Base-by-base conservation (phyloP, 2,329 filamentous ascomycete genomes). In the Clarireedia sp. region DNA sequence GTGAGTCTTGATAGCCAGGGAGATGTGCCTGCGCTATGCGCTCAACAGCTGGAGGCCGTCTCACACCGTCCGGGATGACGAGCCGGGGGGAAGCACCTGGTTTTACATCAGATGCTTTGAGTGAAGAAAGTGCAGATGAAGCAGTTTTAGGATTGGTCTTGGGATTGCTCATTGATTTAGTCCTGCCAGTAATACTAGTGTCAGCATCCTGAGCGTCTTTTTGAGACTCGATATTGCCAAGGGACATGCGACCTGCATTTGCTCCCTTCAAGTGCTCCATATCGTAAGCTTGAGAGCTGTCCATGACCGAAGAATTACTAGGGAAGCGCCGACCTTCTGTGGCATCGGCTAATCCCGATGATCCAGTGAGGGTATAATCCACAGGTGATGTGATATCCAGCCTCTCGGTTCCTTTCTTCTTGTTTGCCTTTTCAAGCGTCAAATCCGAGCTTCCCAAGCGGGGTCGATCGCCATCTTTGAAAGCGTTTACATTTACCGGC, bases 401-500 rank as follows among this genome's bases (percentile, higher is more conserved):
- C 12, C 43, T 54, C 12, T 50, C 46, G 17, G 43, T 19, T 29
- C 19, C 9, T 19, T 19, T 12, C 47, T 57, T 52, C 33, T 54
- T 59, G 23, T 41, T 37, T 36, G 24, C 29, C 36, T 53, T 59
- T 2, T 54, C 57, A 16, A 26, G 12, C 26, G 37, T 48, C 17
- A 26, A 29, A 17, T 59, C 57, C 10, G 37, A 51, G 26, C 41
- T 52, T 21, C 23, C 48, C n/a, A 40, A 74, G 47, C 78, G 74
- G 48, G 70, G 68, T 21, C 68, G 66, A 51, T 82, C 78, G 57
- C 69, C 72, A 56, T 79, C 76, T 54, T 74, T 74, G 59, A 75
- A 74, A 16, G 72, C 74, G 58, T 69, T 76, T 8, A 78, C 74
- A 49, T 77, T 76, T 12, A 78, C 70, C 3, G 80, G 75, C 1